Percentiles rank a stretch among this genome's conserved stretches.
Evolutionary conservation across 2,329 filamentous ascomycete genomes (phyloP).

Genomic region (Knoxdaviesia proteae): DNA sequence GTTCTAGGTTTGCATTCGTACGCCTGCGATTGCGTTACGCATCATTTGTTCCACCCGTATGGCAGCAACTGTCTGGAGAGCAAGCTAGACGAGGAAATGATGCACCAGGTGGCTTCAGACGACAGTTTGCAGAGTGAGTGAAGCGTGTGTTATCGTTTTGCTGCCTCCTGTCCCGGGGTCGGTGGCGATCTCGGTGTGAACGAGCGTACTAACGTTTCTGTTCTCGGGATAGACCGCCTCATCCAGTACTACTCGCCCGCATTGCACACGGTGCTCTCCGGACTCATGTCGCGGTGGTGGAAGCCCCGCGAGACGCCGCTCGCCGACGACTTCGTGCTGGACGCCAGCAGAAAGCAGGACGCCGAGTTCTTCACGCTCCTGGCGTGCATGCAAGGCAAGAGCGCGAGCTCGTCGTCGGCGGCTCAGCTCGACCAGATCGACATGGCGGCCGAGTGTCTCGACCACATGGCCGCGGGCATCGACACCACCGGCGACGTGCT

Average conservation of each 20-base stretch:
- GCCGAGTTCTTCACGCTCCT: constrained; percentile 34
- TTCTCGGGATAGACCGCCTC: constrained; percentile 26
- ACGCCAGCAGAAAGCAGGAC: constrained; percentile 22
- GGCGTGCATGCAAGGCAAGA: constrained; percentile 33
- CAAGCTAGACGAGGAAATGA: constrained; percentile 37
- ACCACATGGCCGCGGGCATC: constrained; percentile 52
- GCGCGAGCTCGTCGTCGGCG: constrained; percentile 4
- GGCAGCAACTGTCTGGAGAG: constrained; percentile 38
- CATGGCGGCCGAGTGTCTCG: constrained; percentile 46
- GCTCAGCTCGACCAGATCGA: constrained; percentile 26
- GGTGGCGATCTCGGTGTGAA: not conserved
- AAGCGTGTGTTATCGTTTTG: too few species aligned
- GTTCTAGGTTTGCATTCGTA: constrained; percentile 35
- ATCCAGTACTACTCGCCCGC: constrained; percentile 34
- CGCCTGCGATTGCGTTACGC: constrained; percentile 47
- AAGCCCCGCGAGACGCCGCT: constrained; percentile 34
- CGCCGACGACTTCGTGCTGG: constrained; percentile 36
- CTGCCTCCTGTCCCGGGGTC: too few species aligned
- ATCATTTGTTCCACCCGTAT: constrained; percentile 47
- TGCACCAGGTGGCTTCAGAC: constrained; percentile 48
- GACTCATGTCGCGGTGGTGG: too few species aligned
- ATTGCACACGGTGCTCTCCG: constrained; percentile 24
- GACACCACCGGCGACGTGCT: constrained; percentile 51
- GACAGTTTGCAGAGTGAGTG: constrained; percentile 42
- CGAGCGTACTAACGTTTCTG: not conserved